Percentiles rank a stretch among this genome's conserved stretches.
phyloP scores from a whole-genome alignment of 495 filamentous ascomycete species.

The Talaromyces adpressus region DNA sequence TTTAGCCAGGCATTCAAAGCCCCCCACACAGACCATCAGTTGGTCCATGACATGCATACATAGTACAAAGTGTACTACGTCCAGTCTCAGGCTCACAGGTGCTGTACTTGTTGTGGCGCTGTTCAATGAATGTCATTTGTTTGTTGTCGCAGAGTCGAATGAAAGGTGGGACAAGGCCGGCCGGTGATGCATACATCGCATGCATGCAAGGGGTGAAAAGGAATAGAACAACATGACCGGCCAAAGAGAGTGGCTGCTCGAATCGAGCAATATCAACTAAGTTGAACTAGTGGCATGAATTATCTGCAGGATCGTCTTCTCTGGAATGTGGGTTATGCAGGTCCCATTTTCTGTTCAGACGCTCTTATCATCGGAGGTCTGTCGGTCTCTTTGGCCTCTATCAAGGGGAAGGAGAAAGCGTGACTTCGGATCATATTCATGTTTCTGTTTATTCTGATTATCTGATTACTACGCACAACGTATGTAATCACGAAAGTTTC shows the following conservation, averaged over 20 bases:
- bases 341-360: neutral
- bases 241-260: neutral
- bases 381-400: neutral
- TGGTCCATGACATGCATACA: neutral
- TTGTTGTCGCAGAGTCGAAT: neutral
- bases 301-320: neutral
- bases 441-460: neutral
- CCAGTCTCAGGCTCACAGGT: neutral
- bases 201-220: constrained; percentile 2
- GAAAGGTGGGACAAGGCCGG: constrained; percentile 1
- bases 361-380: neutral
- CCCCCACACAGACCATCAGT: neutral
- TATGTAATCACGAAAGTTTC: constrained; percentile 36
- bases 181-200: neutral
- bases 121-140: neutral
- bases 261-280: neutral
- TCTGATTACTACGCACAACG: neutral
- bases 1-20: neutral
- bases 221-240: neutral
- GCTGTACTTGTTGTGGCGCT: neutral
- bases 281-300: neutral
- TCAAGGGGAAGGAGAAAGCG: neutral
- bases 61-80: neutral
- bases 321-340: neutral
- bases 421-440: neutral